A percentile compares a stretch with the other conserved stretches of the same genome.
Conservation (phyloP, 2,329 filamentous ascomycete genomes). For the Penicillium sp. region DNA sequence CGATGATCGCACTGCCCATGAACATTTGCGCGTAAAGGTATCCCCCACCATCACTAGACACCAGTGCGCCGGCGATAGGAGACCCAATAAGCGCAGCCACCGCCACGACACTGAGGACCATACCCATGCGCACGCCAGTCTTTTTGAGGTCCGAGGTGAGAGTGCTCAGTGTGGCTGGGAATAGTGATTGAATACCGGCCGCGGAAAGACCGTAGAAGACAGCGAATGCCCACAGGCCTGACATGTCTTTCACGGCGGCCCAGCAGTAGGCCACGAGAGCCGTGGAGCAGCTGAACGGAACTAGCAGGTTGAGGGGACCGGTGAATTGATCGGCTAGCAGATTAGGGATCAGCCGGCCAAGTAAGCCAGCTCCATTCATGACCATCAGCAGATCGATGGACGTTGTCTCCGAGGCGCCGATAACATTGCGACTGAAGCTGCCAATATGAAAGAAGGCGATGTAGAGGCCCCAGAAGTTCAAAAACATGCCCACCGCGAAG, state of each 20-base stretch:
- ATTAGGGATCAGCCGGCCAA: conserved; percentile 59
- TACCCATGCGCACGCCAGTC: conserved; percentile 56
- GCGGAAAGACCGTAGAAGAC: conserved; percentile 63
- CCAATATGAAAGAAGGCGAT: conserved; percentile 53
- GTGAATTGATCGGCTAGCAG: conserved; percentile 56
- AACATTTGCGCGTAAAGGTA: conserved; percentile 55
- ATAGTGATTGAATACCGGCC: conserved; percentile 63
- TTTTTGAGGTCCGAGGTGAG: conserved; percentile 54
- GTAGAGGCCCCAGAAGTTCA: conserved; percentile 54
- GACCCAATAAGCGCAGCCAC: conserved; percentile 55
- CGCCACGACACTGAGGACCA: conserved; percentile 55
- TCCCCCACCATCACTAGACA: conserved; percentile 45
- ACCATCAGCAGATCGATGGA: conserved; percentile 62
- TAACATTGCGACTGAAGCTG: conserved; percentile 40
- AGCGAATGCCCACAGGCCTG: conserved; percentile 61
- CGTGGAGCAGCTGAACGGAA: conserved; percentile 49
- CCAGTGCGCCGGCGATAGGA: conserved; percentile 54
- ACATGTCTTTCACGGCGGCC: conserved; percentile 53
- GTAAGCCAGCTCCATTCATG: conserved; percentile 61
- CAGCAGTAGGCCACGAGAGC: conserved; percentile 53
- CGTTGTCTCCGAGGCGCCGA: conserved; percentile 42
- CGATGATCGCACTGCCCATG: conserved; percentile 46
- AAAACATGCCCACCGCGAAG: conserved; percentile 44
- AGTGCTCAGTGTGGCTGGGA: conserved; percentile 60
- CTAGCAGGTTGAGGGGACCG: conserved; percentile 61